Conservation (phyloP, 306 rosid genomes). For the Vachellia collinsii region DNA sequence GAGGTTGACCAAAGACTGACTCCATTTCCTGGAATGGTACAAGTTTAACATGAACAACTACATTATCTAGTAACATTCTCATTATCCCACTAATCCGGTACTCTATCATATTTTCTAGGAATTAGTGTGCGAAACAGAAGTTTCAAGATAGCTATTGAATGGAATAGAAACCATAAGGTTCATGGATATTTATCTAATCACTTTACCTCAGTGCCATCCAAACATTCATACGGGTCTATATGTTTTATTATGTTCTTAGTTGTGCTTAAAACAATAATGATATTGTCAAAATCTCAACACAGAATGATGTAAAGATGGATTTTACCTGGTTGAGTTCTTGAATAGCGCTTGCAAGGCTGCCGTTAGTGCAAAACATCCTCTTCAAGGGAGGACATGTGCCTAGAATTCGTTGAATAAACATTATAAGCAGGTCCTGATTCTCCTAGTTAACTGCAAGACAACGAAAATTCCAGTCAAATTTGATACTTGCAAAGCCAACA, state of each 20-base stretch:
- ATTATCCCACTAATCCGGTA: no score
- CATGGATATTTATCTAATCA: neutral
- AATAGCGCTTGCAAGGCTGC: conserved; percentile 53
- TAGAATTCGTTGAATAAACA: conserved; percentile 69
- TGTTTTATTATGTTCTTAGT: neutral
- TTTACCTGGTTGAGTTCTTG: conserved; percentile 78
- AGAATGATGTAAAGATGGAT: neutral
- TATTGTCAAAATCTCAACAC: neutral
- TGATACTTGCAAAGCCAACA: conserved; percentile 5
- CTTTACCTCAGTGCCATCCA: neutral
- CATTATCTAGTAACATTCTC: neutral
- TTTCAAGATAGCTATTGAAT: conserved; percentile 15
- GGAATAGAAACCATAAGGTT: conserved; percentile 19
- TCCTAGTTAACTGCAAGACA: conserved; percentile 32
- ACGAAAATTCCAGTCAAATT: neutral
- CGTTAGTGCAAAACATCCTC: conserved; percentile 57
- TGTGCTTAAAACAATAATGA: conserved; percentile 7
- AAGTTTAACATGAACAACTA: neutral
- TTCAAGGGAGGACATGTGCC: conserved; percentile 54
- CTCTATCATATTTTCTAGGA: neutral
- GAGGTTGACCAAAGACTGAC: conserved; percentile 70
- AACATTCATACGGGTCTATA: neutral
- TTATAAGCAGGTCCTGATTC: conserved; percentile 30
- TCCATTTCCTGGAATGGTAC: conserved; percentile 74
- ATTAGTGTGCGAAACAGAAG: neutral